Conservation (phyloP, 352 stramenopile genomes). For the Elongisporangium undulatum region DNA sequence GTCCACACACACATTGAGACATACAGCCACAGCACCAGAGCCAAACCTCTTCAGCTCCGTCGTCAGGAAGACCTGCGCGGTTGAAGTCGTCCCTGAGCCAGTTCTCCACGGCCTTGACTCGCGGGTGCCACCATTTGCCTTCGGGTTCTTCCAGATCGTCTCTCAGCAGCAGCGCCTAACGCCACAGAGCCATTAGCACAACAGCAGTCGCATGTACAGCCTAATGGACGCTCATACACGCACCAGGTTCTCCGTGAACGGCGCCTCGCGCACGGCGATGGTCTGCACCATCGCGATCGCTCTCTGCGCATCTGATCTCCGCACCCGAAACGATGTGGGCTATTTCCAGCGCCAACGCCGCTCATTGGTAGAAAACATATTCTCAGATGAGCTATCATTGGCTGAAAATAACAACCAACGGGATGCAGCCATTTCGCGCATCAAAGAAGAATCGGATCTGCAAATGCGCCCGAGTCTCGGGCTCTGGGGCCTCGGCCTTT, state of each 20-base stretch:
- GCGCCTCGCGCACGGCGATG: constrained; percentile 45
- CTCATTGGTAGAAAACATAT: background rate
- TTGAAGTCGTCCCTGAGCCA: constrained; percentile 66
- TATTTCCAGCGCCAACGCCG: background rate
- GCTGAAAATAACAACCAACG: background rate
- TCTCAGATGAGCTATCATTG: background rate
- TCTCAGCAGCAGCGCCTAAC: constrained; percentile 40
- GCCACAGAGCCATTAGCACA: constrained; percentile 1
- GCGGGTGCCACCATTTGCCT: constrained; percentile 64
- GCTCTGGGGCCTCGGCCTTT: background rate
- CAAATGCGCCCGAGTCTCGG: background rate
- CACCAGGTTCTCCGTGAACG: constrained; percentile 48
- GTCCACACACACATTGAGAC: background rate
- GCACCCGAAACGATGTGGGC: background rate
- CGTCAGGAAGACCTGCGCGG: constrained; percentile 51
- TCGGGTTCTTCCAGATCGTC: constrained; percentile 35
- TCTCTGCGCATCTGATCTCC: background rate
- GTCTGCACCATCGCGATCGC: constrained; percentile 39
- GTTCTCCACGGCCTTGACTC: constrained; percentile 61
- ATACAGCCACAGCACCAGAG: background rate
- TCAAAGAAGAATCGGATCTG: background rate
- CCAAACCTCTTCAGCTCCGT: constrained; percentile 63
- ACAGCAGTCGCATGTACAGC: background rate
- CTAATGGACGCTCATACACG: constrained; percentile 1
- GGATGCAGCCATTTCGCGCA: background rate